Evolutionary conservation across 805 yeast genomes (phyloP).

Genomic region (Pichia gijzeniarum): DNA sequence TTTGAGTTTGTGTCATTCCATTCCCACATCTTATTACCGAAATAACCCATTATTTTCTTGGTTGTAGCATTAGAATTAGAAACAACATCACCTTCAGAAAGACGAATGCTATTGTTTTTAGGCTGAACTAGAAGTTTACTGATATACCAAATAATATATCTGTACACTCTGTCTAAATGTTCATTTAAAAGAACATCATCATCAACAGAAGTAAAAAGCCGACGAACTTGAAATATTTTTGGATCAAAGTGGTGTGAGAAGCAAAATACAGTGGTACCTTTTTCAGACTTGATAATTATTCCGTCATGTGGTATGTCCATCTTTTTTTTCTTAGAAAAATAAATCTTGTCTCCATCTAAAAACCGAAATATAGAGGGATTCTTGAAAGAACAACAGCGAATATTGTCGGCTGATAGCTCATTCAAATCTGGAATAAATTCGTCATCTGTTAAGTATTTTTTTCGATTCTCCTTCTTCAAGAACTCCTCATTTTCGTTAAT

Average conservation of each 20-base stretch:
- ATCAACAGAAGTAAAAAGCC: not conserved
- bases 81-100: no score
- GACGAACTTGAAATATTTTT: no score
- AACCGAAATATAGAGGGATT: not conserved
- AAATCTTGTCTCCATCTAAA: not conserved
- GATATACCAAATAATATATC: no score
- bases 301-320: no score
- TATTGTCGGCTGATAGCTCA: not conserved
- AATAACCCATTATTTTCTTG: not conserved
- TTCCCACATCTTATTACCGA: not conserved
- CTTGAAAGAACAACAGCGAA: slow-evolving; percentile 6
- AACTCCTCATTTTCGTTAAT: not conserved
- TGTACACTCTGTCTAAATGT: no score
- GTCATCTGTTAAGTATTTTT: not conserved
- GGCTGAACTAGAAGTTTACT: no score
- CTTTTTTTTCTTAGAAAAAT: no score
- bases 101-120: no score
- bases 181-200: no score
- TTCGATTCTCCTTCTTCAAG: not conserved
- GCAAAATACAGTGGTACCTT: no score
- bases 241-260: no score
- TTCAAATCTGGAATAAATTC: slow-evolving; percentile 1
- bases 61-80: not conserved
- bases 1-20: not conserved
- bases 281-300: no score